Evolutionary conservation across 805 yeast genomes (phyloP).

Genomic region (Spathaspora girioi): DNA sequence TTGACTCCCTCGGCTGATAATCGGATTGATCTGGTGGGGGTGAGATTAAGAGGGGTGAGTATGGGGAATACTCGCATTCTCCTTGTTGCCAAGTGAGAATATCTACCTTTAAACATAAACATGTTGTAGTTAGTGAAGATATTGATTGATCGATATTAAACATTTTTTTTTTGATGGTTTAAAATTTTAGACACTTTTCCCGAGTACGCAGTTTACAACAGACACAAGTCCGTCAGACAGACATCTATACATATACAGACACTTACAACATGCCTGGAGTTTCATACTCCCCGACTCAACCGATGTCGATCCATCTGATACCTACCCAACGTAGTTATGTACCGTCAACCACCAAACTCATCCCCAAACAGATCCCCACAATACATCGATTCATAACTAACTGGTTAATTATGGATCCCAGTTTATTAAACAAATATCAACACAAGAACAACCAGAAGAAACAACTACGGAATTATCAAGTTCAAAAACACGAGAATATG

Average conservation of each 20-base stretch:
- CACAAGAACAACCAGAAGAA: not conserved
- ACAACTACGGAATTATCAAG: constrained; percentile 36
- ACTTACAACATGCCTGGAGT: not conserved
- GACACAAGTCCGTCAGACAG: no score
- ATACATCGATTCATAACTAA: constrained; percentile 20
- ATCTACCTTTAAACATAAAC: not conserved
- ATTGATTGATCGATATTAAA: no score
- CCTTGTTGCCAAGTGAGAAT: not conserved
- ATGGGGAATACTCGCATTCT: not conserved
- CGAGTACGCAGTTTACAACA: not conserved
- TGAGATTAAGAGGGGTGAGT: not conserved
- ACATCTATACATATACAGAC: no score
- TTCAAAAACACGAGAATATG: constrained; percentile 25
- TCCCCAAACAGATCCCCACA: constrained; percentile 42
- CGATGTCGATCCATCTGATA: constrained; percentile 17
- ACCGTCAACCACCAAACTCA: constrained; percentile 22
- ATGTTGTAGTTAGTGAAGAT: not conserved
- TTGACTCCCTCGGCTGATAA: not conserved
- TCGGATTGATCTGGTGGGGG: not conserved
- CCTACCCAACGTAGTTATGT: constrained; percentile 25
- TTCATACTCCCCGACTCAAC: not conserved
- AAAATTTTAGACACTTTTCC: not conserved
- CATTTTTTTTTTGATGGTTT: not conserved
- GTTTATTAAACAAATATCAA: constrained; percentile 4
- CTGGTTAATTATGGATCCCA: constrained; percentile 28